phyloP scores from a whole-genome alignment of 2,329 filamentous ascomycete genomes.

The Epichloe typhina region DNA sequence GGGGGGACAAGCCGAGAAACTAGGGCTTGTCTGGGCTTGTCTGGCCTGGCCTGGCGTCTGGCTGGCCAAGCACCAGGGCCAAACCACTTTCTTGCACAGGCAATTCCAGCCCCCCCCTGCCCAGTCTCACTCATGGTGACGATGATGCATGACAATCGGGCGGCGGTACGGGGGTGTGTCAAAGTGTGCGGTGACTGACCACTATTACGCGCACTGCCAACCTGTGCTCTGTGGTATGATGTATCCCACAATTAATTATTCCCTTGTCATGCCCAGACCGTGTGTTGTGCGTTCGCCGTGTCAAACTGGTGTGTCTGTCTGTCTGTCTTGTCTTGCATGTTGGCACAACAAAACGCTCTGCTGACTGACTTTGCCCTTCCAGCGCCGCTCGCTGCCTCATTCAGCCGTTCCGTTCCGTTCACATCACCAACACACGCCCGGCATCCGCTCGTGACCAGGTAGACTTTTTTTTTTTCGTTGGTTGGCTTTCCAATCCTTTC shows the following conservation, averaged over 20 bases:
- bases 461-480: neutral
- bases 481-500: neutral
- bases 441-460: neutral
- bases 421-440: neutral
- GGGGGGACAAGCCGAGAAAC: neutral
- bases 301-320: neutral
- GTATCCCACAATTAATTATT: too few species aligned
- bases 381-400: neutral
- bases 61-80: neutral
- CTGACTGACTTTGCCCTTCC: neutral
- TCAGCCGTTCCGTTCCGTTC: too few species aligned
- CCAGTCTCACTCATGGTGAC: neutral
- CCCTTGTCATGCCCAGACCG: neutral
- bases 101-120: slow-evolving; percentile 2
- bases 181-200: slow-evolving; percentile 1
- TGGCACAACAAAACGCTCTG: neutral
- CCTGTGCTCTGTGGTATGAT: neutral
- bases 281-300: slow-evolving; percentile 9
- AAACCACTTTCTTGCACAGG: neutral
- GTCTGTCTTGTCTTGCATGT: slow-evolving; percentile 6
- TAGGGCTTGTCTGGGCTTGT: neutral
- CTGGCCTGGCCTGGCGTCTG: neutral
- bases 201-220: neutral
- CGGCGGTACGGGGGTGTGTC: neutral
- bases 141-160: slow-evolving; percentile 4